Evolutionary conservation across 23 red algal genomes (phyloP).

Genomic region (Rhodosorus marinus): DNA sequence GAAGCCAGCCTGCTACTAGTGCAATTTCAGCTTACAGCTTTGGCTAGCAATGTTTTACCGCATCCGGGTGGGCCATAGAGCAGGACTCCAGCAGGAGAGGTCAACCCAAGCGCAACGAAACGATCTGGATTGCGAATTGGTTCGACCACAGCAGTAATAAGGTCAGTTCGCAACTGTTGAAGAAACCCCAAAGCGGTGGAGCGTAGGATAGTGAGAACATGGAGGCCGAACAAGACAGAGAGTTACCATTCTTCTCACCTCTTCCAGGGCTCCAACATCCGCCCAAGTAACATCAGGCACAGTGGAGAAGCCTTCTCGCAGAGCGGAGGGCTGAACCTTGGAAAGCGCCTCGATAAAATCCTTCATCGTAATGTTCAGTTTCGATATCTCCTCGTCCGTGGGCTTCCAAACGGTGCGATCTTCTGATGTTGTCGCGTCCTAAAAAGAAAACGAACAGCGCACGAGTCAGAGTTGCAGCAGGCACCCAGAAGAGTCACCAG

Average conservation of each 20-base stretch:
- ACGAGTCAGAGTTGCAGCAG: no score
- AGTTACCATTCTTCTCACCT: no score
- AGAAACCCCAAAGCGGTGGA: no score
- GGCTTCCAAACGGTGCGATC: no score
- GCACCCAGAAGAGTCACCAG: no score
- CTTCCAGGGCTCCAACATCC: constrained; percentile 62
- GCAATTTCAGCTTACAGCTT: no score
- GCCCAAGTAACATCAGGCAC: constrained; percentile 71
- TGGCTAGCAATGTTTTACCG: constrained; percentile 90
- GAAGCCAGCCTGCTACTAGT: no score
- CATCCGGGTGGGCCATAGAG: constrained; percentile 95
- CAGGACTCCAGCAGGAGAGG: constrained; percentile 64
- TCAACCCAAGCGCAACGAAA: constrained; percentile 51
- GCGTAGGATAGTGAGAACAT: no score
- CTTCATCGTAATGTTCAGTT: constrained; percentile 31
- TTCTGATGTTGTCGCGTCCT: no score
- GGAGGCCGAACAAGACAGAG: no score
- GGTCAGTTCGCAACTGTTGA: constrained; percentile 30
- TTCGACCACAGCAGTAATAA: constrained; percentile 57
- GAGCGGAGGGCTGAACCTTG: constrained; percentile 49
- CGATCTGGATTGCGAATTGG: constrained; percentile 40
- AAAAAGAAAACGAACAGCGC: no score
- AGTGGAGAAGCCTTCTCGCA: constrained; percentile 72
- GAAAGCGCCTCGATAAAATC: constrained; percentile 40
- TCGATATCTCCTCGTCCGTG: no score